phyloP scores from a whole-genome alignment of 495 filamentous ascomycete species.

The Hypoxylon subgilvum region DNA sequence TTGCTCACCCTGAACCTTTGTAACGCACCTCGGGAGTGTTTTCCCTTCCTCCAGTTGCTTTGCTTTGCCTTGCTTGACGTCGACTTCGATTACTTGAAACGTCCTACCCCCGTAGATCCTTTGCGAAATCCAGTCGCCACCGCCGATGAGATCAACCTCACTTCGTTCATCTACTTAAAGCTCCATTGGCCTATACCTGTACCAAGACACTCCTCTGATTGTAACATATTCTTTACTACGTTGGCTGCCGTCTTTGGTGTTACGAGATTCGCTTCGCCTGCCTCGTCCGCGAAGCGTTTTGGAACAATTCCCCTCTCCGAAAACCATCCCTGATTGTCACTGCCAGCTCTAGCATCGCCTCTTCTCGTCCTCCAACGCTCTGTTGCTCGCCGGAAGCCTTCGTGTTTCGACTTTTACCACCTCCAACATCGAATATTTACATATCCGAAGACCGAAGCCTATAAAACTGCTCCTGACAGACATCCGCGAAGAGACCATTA shows the following conservation, averaged over 20 bases:
- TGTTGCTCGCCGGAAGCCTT: slow-evolving; percentile 27
- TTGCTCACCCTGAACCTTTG: slow-evolving; percentile 16
- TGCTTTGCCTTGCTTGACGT: not conserved
- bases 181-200: too few relatives aligned
- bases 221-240: slow-evolving; percentile 30
- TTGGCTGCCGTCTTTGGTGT: slow-evolving; percentile 16
- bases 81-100: slow-evolving; percentile 31
- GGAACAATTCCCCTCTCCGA: not conserved
- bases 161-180: slow-evolving; percentile 7
- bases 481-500: slow-evolving; percentile 43
- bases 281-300: slow-evolving; percentile 9
- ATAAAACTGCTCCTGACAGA: slow-evolving; percentile 25
- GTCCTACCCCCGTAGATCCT: slow-evolving; percentile 20
- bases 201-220: too few relatives aligned
- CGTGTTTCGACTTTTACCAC: slow-evolving; percentile 32
- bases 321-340: slow-evolving; percentile 12
- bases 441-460: slow-evolving; percentile 11
- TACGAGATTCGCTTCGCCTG: slow-evolving; percentile 19
- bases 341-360: slow-evolving; percentile 8
- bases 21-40: slow-evolving; percentile 16
- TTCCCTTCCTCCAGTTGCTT: slow-evolving; percentile 9
- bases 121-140: slow-evolving; percentile 24
- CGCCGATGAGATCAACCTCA: slow-evolving; percentile 18
- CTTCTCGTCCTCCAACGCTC: slow-evolving; percentile 14
- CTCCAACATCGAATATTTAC: slow-evolving; percentile 5